Conservation (phyloP, 257 asterid species). For the Nicotiana benthamiana region DNA sequence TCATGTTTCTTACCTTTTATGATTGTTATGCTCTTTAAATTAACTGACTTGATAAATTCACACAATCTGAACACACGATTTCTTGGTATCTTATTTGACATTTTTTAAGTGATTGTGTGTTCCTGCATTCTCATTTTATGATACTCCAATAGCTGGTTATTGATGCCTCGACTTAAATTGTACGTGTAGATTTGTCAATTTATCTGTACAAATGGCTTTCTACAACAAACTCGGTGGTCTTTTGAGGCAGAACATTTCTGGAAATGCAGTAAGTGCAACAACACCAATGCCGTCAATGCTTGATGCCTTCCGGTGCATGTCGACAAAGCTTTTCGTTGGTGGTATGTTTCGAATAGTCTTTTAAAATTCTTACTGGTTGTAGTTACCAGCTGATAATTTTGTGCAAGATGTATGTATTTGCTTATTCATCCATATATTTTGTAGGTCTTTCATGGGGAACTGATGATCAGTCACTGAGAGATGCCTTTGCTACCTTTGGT, state of each 20-base stretch:
- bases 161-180: neutral
- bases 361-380: neutral
- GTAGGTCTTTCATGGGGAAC: constrained; percentile 73
- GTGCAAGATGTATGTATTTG: neutral
- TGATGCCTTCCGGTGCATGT: no score
- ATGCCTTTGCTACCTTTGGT: constrained; percentile 75
- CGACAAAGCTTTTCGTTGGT: constrained; percentile 44
- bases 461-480: constrained; percentile 47
- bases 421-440: neutral
- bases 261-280: constrained; percentile 24
- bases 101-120: neutral
- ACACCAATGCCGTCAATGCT: neutral
- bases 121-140: neutral
- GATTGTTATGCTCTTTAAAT: neutral
- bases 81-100: neutral
- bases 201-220: constrained; percentile 46
- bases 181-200: constrained; percentile 17
- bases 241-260: constrained; percentile 40
- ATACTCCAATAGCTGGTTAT: neutral
- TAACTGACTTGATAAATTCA: neutral
- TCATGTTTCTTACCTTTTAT: neutral
- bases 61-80: neutral
- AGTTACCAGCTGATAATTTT: neutral
- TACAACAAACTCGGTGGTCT: constrained; percentile 50
- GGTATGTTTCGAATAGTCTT: constrained; percentile 21